Conservation (phyloP, 108 stramenopile species). For the Fragilariopsis cylindrus region DNA sequence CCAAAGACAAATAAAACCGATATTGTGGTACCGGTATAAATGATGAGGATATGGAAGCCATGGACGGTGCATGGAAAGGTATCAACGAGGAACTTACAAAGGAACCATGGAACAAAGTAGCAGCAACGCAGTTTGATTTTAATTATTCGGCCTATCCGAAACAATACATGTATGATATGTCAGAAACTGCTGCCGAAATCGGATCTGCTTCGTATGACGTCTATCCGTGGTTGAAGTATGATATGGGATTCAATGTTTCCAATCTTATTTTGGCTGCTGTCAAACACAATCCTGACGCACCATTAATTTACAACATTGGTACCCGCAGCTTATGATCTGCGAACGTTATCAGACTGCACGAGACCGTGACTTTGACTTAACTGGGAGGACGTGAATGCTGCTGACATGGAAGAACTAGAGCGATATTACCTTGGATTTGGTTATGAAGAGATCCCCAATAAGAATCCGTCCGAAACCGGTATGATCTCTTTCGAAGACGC, state of each 20-base stretch:
- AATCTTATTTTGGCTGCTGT: constrained; percentile 81
- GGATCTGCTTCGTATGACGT: constrained; percentile 42
- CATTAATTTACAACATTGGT: constrained; percentile 82
- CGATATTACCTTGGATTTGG: constrained; percentile 79
- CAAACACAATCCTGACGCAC: constrained; percentile 81
- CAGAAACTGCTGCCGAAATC: constrained; percentile 53
- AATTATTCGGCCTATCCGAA: constrained; percentile 34
- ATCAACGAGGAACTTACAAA: constrained; percentile 45
- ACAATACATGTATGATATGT: constrained; percentile 22
- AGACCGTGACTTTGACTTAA: constrained; percentile 71
- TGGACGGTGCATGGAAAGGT: constrained; percentile 57
- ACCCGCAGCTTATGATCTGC: constrained; percentile 73
- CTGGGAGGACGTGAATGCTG: constrained; percentile 78
- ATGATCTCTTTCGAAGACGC: constrained; percentile 71
- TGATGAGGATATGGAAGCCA: constrained; percentile 61
- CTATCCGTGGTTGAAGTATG: constrained; percentile 78
- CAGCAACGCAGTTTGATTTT: constrained; percentile 37
- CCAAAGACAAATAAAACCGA: constrained; percentile 46
- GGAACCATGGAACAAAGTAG: constrained; percentile 68
- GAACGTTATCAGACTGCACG: constrained; percentile 66
- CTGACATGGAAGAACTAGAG: constrained; percentile 73
- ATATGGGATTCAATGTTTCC: constrained; percentile 81
- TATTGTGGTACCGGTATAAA: constrained; percentile 34
- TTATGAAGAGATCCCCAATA: constrained; percentile 72
- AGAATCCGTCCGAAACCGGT: constrained; percentile 68